phyloP scores from a whole-genome alignment of 2,329 filamentous ascomycete genomes.

The Claviceps capensis region DNA sequence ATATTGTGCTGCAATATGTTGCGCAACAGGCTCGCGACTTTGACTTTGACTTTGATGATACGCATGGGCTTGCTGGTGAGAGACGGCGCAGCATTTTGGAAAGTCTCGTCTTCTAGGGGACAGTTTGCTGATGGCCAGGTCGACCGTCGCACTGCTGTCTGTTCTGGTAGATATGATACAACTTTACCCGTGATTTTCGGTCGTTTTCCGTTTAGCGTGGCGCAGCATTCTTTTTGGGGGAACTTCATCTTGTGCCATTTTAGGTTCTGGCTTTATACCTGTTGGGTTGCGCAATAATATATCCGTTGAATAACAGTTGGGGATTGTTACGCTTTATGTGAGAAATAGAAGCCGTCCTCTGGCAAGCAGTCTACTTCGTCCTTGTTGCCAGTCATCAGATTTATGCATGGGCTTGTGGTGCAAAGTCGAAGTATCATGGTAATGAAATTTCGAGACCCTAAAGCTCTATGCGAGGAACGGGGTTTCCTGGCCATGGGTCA shows the following conservation, averaged over 20 bases:
- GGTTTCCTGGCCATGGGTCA: neutral
- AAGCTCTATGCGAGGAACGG: neutral
- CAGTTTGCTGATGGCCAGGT: neutral
- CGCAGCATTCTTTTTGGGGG: neutral
- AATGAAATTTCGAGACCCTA: neutral
- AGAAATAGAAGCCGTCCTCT: too few species aligned
- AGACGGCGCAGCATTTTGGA: conserved; percentile 1
- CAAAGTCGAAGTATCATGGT: neutral
- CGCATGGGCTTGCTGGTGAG: neutral
- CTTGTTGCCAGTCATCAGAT: neutral
- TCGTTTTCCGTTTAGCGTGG: neutral
- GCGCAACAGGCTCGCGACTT: conserved; percentile 9
- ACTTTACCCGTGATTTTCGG: neutral
- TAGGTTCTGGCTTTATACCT: too few species aligned
- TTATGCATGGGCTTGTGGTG: too few species aligned
- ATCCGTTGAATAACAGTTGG: too few species aligned
- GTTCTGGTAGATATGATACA: too few species aligned
- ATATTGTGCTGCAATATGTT: conserved; percentile 10
- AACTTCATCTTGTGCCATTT: too few species aligned
- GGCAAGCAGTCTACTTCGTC: too few species aligned
- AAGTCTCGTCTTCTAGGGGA: conserved; percentile 1
- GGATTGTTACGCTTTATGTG: too few species aligned
- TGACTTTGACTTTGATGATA: neutral
- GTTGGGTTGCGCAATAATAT: too few species aligned
- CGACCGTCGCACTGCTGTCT: neutral